Evolutionary conservation across 176 grass and related monocot genomes (phyloP).

Genomic region (Cenchrus purpureus): DNA sequence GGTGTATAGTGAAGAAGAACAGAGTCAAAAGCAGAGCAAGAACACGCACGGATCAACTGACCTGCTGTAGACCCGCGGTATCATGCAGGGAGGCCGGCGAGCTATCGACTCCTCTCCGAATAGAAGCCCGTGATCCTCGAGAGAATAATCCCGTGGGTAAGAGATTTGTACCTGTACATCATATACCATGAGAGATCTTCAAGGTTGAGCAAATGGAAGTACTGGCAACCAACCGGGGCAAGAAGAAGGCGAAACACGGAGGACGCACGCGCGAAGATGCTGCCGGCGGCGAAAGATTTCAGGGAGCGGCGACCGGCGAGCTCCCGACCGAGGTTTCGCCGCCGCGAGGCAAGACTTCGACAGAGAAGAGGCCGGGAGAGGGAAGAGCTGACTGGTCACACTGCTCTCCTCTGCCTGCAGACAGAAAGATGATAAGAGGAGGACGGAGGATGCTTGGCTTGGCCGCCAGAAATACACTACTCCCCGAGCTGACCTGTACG

Average conservation of each 20-base stretch:
- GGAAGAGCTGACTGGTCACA: constrained; percentile 28
- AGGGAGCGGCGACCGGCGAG: background rate
- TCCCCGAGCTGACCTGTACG: background rate
- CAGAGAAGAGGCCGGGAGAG: background rate
- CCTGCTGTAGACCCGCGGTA: background rate
- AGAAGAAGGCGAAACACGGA: constrained; percentile 1
- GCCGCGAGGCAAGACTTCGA: background rate
- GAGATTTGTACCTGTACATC: background rate
- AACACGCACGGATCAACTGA: background rate
- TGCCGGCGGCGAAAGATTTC: background rate
- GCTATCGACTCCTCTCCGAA: background rate
- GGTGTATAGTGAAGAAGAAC: background rate
- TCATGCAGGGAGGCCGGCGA: background rate
- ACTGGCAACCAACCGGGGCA: background rate
- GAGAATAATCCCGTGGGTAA: background rate
- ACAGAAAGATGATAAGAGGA: background rate
- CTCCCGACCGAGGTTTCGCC: background rate
- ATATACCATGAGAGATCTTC: constrained; percentile 19
- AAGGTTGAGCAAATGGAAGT: background rate
- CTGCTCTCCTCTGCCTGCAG: background rate
- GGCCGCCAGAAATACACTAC: constrained; percentile 14
- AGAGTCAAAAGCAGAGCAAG: background rate
- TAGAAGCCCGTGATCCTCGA: background rate
- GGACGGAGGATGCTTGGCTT: background rate
- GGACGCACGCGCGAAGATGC: background rate